A percentile compares a stretch with the other conserved stretches of the same genome.
These are phyloP conservation scores for Pezicula carpinea DNA, from an alignment of 2,329 filamentous ascomycete species.

Conservation along the genomic window DNA sequence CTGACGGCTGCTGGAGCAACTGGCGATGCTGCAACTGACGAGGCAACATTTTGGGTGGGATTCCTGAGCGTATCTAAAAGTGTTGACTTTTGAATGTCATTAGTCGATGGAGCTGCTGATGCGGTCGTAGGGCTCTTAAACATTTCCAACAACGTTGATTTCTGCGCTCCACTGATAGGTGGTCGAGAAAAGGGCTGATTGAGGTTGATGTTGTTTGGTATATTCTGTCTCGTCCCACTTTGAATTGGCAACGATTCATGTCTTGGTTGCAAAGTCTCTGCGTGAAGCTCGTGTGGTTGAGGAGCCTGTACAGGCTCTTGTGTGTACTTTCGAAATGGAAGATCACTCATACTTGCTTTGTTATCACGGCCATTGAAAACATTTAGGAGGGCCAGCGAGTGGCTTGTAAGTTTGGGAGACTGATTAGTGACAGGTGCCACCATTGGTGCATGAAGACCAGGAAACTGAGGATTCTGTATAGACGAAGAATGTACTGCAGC, in stretches of 20 bases:
- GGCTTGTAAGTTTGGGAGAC: conserved; percentile 32
- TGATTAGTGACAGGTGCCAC: conserved; percentile 18
- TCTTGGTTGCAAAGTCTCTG: conserved; percentile 13
- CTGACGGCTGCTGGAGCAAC: conserved; percentile 13
- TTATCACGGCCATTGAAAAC: conserved; percentile 33
- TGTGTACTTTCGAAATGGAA: conserved; percentile 12
- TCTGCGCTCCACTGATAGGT: conserved; percentile 19
- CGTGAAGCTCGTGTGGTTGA: conserved; percentile 24
- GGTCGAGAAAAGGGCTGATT: conserved; percentile 14
- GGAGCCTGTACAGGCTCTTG: conserved; percentile 7
- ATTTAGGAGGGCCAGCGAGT: conserved; percentile 40
- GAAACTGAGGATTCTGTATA: conserved; percentile 20
- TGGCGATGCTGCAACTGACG: conserved; percentile 3
- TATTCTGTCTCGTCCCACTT: conserved; percentile 5
- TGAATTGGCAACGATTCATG: conserved; percentile 6
- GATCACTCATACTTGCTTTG: conserved; percentile 8
- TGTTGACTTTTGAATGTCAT: conserved; percentile 18
- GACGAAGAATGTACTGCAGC: conserved; percentile 4
- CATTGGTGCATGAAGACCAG: conserved; percentile 22
- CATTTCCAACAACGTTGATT: conserved; percentile 4
- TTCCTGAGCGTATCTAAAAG: conserved; percentile 27
- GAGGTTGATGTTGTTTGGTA: conserved; percentile 9
- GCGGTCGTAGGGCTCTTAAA: conserved; percentile 5
- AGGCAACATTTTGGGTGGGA: conserved; percentile 15
- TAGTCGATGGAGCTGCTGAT: neutral